phyloP scores from a whole-genome alignment of 148 eudicot species.

The Diospyros lotus region DNA sequence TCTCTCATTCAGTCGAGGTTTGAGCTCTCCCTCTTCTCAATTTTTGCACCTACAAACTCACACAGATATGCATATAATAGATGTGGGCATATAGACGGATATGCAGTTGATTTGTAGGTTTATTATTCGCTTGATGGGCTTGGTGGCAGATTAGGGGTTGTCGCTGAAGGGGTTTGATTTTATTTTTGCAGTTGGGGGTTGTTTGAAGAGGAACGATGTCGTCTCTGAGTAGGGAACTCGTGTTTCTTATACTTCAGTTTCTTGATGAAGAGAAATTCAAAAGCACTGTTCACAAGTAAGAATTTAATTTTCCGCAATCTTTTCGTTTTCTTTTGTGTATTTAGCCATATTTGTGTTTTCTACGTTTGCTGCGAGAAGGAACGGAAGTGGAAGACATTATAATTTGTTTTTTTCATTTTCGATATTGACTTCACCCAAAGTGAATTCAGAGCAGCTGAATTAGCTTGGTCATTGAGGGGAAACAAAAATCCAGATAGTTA shows the following conservation, averaged over 20 bases:
- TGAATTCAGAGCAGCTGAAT: neutral
- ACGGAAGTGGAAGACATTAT: neutral
- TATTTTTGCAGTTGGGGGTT: conserved; percentile 13
- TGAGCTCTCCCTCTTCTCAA: neutral
- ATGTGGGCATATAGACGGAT: neutral
- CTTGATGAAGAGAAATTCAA: conserved; percentile 95
- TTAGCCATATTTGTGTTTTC: neutral
- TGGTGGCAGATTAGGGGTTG: conserved; percentile 25
- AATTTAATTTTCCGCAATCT: neutral
- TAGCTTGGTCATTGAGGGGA: neutral
- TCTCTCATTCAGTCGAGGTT: conserved; percentile 15
- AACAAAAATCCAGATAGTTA: neutral
- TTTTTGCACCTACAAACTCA: neutral
- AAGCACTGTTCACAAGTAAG: conserved; percentile 77
- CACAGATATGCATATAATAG: neutral
- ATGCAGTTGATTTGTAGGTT: conserved; percentile 4
- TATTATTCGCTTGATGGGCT: neutral
- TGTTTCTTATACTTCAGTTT: conserved; percentile 87
- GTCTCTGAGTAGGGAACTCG: conserved; percentile 85
- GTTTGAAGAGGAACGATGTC: conserved; percentile 40
- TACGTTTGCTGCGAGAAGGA: neutral
- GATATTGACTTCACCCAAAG: neutral
- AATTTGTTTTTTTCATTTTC: neutral
- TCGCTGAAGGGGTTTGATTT: conserved; percentile 20
- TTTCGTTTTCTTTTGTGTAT: neutral